phyloP scores from a whole-genome alignment of 495 filamentous ascomycete species.

The Cercophora sp. region DNA sequence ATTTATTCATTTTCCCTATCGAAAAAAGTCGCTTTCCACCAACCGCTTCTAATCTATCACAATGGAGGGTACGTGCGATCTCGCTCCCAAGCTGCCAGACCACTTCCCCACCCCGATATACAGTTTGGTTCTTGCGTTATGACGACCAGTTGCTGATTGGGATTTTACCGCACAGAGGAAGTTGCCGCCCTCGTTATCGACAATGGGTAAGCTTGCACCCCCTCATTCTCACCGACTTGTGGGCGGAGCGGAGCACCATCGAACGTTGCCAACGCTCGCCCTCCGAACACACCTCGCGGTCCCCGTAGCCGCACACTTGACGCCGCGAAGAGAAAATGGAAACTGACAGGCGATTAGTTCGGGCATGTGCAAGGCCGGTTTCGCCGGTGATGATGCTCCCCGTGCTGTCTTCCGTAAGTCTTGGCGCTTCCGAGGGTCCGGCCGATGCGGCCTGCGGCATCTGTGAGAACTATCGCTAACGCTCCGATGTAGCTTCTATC shows the following conservation, averaged over 20 bases:
- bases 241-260: slow-evolving; percentile 16
- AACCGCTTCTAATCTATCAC: slow-evolving; percentile 44
- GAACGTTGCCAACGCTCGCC: slow-evolving; percentile 20
- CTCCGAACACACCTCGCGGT: slow-evolving; percentile 5
- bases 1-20: slow-evolving; percentile 27
- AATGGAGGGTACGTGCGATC: slow-evolving; percentile 48
- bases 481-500: slow-evolving; percentile 72
- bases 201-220: slow-evolving; percentile 85
- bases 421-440: slow-evolving; percentile 21
- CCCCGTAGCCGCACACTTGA: slow-evolving; percentile 1
- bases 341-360: slow-evolving; percentile 70
- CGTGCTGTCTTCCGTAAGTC: slow-evolving; percentile 99
- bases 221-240: slow-evolving; percentile 29
- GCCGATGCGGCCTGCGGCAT: not conserved
- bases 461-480: slow-evolving; percentile 19
- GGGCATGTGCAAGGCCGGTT: slow-evolving; percentile 99
- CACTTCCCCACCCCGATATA: not conserved
- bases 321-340: slow-evolving; percentile 9
- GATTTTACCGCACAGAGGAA: slow-evolving; percentile 70
- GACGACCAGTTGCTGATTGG: slow-evolving; percentile 47
- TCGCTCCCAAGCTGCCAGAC: too few species aligned
- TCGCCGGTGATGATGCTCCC: slow-evolving; percentile 99
- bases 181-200: slow-evolving; percentile 99
- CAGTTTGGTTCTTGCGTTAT: not conserved
- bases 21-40: slow-evolving; percentile 31